These are phyloP conservation scores for Penicillium paradoxum DNA, from an alignment of 495 filamentous ascomycete species.

Conservation along the genomic window DNA sequence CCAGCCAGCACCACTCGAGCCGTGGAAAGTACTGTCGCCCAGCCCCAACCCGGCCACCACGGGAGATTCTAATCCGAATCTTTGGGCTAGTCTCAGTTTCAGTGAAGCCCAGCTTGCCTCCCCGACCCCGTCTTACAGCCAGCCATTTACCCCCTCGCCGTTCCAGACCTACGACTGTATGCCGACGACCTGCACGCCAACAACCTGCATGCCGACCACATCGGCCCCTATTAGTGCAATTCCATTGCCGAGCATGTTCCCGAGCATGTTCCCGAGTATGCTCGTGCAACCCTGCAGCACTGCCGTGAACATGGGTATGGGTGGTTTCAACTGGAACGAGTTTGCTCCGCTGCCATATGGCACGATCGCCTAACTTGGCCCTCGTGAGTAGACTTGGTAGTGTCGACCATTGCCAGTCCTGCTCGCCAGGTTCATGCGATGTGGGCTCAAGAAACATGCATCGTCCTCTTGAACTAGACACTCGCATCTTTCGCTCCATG, in stretches of 20 bases:
- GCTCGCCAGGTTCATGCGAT: background rate
- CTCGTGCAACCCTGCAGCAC: slow-evolving; percentile 78
- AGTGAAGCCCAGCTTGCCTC: slow-evolving; percentile 67
- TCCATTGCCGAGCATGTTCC: slow-evolving; percentile 61
- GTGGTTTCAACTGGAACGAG: slow-evolving; percentile 73
- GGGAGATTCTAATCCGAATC: slow-evolving; percentile 62
- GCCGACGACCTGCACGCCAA: slow-evolving; percentile 58
- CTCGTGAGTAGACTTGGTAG: slow-evolving; percentile 10
- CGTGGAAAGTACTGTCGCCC: slow-evolving; percentile 91
- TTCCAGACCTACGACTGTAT: slow-evolving; percentile 67
- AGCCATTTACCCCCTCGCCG: slow-evolving; percentile 67
- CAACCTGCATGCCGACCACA: slow-evolving; percentile 57
- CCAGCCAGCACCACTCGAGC: slow-evolving; percentile 68
- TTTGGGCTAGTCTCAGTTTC: slow-evolving; percentile 77
- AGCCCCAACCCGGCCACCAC: slow-evolving; percentile 69
- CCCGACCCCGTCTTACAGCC: slow-evolving; percentile 71
- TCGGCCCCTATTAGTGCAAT: slow-evolving; percentile 60
- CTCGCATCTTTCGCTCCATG: background rate
- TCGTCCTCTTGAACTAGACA: slow-evolving; percentile 7
- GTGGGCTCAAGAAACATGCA: slow-evolving; percentile 15
- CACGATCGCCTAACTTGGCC: slow-evolving; percentile 45
- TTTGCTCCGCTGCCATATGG: slow-evolving; percentile 54
- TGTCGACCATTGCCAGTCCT: slow-evolving; percentile 10
- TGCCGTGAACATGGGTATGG: slow-evolving; percentile 53
- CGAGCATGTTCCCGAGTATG: slow-evolving; percentile 56